Base-by-base conservation (phyloP, 2,329 filamentous ascomycete species). In the Seiridium unicorne region DNA sequence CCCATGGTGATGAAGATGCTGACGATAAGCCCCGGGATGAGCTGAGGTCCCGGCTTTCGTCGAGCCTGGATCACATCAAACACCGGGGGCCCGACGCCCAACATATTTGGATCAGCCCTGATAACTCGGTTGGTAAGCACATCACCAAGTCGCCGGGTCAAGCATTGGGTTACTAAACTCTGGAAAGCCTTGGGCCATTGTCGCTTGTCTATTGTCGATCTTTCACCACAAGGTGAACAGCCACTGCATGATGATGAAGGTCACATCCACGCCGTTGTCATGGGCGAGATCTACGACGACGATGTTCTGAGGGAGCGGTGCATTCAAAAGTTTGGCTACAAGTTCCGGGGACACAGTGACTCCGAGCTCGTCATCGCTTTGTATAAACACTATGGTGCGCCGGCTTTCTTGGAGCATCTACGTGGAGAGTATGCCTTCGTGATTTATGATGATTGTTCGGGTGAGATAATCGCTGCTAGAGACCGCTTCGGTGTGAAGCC, bases 401-500 rank as follows among this genome's bases (percentile, higher is more conserved):
- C 72, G 0, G 60, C 13, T 1, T 69, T 76, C 40, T 64, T 76
- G 6, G 64, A 70, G 26, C 74, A 82, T 59, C 71, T 86, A 3
- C 75, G 82, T 5, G 83, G 83, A 26, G 84, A 86, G 64, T 86
- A 85, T 63, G 76, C 82, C 1, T 73, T 84, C 13, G 77, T 82
- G 10, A 65, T 86, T 1, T 83, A 79, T 59, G 83, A 86, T 62
- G 74, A 75, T 11, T 70, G 73, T 11, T 66, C 69, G 1, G 68
- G 77, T 58, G 61, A 74, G 0, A 71, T 84, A 46, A 68, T 86
- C 44, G 81, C 78, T 0, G 82, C 74, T 1, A 70, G 82, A 18
- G 84, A 87, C 66, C 77, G 83, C 0, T 85, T 79, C 66, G 84
- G 84, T 3, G 81, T 86, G 65, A 86, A 86, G 67, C 82, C 83